phyloP scores from a whole-genome alignment of 169 alveolate genomes.

The Theileria equi region DNA sequence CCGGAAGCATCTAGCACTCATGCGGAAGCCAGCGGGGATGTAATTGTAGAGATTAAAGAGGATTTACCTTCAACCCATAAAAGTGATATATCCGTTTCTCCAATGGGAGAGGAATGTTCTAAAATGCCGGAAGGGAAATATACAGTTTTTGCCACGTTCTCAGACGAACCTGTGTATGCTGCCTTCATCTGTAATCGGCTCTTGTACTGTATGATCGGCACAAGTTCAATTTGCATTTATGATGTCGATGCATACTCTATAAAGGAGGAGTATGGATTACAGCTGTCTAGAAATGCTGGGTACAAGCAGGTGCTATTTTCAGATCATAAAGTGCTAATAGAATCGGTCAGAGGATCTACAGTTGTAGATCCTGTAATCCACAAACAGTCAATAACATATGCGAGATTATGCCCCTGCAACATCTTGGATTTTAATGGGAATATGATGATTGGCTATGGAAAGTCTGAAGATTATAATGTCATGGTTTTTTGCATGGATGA shows the following conservation, averaged over 20 bases:
- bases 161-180: slow-evolving; percentile 50
- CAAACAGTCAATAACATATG: slow-evolving; percentile 24
- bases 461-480: slow-evolving; percentile 25
- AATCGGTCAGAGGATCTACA: slow-evolving; percentile 25
- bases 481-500: slow-evolving; percentile 11
- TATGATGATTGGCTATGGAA: slow-evolving; percentile 43
- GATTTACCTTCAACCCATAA: not conserved
- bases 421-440: slow-evolving; percentile 49
- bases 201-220: slow-evolving; percentile 52
- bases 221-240: slow-evolving; percentile 33
- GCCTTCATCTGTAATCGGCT: slow-evolving; percentile 29
- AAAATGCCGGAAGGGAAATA: slow-evolving; percentile 47
- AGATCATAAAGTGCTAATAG: slow-evolving; percentile 25
- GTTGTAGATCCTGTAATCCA: slow-evolving; percentile 30
- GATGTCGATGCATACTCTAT: slow-evolving; percentile 39
- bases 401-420: slow-evolving; percentile 33
- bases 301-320: slow-evolving; percentile 30
- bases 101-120: no score
- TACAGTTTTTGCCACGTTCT: slow-evolving; percentile 52
- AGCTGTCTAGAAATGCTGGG: slow-evolving; percentile 25
- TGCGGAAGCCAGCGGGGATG: not conserved
- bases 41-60: not conserved
- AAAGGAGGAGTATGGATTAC: slow-evolving; percentile 4
- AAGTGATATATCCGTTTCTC: not conserved
- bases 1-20: not conserved